Base-by-base conservation (phyloP, 768 basidiomycete genomes). In the Lactifluus subvellereus region DNA sequence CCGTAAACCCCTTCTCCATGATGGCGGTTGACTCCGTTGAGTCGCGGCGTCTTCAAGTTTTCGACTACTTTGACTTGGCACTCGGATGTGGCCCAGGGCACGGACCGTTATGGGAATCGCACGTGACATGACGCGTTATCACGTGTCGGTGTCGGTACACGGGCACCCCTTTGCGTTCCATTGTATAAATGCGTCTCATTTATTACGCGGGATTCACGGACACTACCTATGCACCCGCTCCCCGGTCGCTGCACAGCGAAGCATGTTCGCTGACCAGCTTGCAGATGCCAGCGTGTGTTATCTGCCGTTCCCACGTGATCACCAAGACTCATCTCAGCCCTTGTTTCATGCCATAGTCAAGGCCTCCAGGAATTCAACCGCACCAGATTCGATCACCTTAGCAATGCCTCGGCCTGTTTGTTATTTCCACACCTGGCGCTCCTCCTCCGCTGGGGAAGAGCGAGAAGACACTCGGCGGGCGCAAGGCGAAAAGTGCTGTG, bases 271-370 rank as follows among this genome's bases (percentile, higher is more conserved):
- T 1, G 20, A 54, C 38, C 57, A 58, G 32, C 62, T 64, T 3
- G 57, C 57, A 18, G 37, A 59, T 35, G 47, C 62, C 40, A 54
- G 62, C 55, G 33, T 47, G 62, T 54, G 32, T 22, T 13, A 33
- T 38, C 9, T 35, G 7, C 11, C 22, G 20, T 55, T 37, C 11
- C 30, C 14, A 18, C 20, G 5, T 35, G 16, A 22, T 32, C 10
- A 4, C 45, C 40, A 45, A 32, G 4, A 37, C 53, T 49, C 30
- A 30, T 9, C 32, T 20, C 14, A 7, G 7, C 20, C 18, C 22
- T 38, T 37, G 5, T 11, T 6, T 40, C 40, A 2, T 6, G 10
- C 16, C 37, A 22, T 38, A 64, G 57, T 59, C 38, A 59, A 55
- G 22, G 6, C 38, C 16, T 4, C 37, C 22, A 42, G 40, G 20